Evolutionary conservation across 2,329 filamentous ascomycete species (phyloP).

Genomic region (Sphaerulina populicola): DNA sequence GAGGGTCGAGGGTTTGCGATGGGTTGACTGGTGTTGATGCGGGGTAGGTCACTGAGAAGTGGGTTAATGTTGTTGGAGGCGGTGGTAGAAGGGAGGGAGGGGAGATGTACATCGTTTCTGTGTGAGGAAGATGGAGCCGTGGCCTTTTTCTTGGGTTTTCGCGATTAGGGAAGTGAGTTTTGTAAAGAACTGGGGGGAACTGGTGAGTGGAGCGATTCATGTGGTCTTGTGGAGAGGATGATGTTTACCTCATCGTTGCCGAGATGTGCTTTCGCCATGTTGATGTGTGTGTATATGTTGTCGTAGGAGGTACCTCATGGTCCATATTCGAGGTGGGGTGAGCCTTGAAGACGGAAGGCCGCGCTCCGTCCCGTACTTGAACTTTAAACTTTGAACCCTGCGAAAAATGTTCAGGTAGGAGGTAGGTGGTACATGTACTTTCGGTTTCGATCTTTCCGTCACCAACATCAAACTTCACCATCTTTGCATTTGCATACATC

Average conservation of each 20-base stretch:
- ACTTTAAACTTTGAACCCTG: not conserved
- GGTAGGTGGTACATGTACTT: too few relatives aligned
- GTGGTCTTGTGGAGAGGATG: not conserved
- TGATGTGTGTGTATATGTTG: constrained; percentile 5
- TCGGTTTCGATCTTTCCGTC: too few relatives aligned
- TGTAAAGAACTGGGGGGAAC: constrained; percentile 58
- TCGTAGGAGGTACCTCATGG: too few relatives aligned
- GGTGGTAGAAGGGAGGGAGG: not conserved
- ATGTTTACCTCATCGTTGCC: constrained; percentile 52
- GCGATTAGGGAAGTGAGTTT: constrained; percentile 61
- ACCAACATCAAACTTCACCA: too few relatives aligned
- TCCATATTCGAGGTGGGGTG: constrained; percentile 5
- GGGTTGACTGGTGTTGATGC: constrained; percentile 34
- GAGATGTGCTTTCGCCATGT: constrained; percentile 45
- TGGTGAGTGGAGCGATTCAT: not conserved
- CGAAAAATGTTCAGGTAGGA: too few relatives aligned
- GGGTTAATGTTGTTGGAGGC: constrained; percentile 5
- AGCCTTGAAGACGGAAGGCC: too few relatives aligned
- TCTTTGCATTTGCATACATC: too few relatives aligned
- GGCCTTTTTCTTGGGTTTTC: constrained; percentile 56
- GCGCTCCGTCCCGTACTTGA: too few relatives aligned
- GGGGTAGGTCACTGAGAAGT: constrained; percentile 35
- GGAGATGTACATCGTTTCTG: constrained; percentile 61
- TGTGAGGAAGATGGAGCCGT: constrained; percentile 64
- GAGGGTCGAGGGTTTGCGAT: constrained; percentile 42